Evolutionary conservation across 177 flowering plant genomes (phyloP).

Genomic region (Vitis hybrid): DNA sequence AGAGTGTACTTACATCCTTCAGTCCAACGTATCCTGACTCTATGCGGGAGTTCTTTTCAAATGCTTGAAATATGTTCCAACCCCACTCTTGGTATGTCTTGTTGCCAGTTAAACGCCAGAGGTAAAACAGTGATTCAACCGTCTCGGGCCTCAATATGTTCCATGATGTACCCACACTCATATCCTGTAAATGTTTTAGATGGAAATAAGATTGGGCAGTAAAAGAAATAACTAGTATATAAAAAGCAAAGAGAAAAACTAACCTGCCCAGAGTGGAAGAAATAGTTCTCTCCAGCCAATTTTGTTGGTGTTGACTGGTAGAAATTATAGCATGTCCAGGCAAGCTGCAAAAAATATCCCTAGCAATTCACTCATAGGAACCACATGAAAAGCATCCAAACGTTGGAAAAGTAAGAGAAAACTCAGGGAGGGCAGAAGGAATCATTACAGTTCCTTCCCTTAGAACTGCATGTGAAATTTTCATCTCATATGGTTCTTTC

Average conservation of each 20-base stretch:
- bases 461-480: too few relatives aligned
- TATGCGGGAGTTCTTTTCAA: constrained; percentile 89
- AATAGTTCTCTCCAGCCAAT: constrained; percentile 97
- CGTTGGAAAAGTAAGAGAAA: too few relatives aligned
- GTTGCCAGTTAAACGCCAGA: constrained; percentile 96
- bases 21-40: constrained; percentile 96
- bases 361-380: too few relatives aligned
- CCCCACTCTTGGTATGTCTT: constrained; percentile 99
- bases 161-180: constrained; percentile 98
- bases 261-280: constrained; percentile 77
- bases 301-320: constrained; percentile 64
- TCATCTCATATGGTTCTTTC: too few relatives aligned
- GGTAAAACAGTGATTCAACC: constrained; percentile 92
- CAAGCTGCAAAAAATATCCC: constrained; percentile 57
- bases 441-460: too few relatives aligned
- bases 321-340: constrained; percentile 36
- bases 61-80: constrained; percentile 99
- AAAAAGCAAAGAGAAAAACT: constrained; percentile 11
- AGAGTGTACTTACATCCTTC: constrained; percentile 74
- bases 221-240: not conserved
- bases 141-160: constrained; percentile 99
- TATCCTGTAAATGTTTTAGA: constrained; percentile 52
- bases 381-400: too few relatives aligned
- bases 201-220: too few relatives aligned
- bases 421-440: too few relatives aligned